Conservation (phyloP, 2,329 filamentous ascomycete species). For the Stagonosporopsis cucurbitacearum region DNA sequence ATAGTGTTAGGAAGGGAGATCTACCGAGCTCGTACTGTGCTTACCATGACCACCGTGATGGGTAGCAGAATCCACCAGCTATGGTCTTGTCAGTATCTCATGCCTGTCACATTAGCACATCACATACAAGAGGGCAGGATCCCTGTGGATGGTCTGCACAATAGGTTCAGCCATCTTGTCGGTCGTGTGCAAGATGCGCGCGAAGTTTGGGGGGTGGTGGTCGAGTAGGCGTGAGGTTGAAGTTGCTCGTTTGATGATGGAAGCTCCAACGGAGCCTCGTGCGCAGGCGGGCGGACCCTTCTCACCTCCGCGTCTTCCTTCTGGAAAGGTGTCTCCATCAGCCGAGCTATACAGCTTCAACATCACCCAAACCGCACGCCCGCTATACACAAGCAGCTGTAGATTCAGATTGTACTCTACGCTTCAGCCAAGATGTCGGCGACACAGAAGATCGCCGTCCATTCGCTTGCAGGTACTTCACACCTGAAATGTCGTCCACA, state of each 20-base stretch:
- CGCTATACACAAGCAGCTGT: neutral
- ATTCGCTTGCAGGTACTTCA: constrained; percentile 67
- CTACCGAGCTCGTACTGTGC: constrained; percentile 4
- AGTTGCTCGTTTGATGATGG: constrained; percentile 27
- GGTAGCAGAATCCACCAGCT: constrained; percentile 99
- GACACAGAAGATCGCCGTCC: constrained; percentile 65
- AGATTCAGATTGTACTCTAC: neutral
- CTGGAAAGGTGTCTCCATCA: constrained; percentile 47
- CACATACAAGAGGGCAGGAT: constrained; percentile 94
- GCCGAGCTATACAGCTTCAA: constrained; percentile 22
- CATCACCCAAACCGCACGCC: constrained; percentile 13
- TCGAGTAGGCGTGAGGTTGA: constrained; percentile 26
- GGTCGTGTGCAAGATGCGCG: constrained; percentile 25
- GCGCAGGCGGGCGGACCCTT: constrained; percentile 40
- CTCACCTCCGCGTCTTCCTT: constrained; percentile 38
- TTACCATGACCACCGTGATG: constrained; percentile 95
- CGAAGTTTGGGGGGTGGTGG: constrained; percentile 19
- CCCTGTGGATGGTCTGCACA: constrained; percentile 95
- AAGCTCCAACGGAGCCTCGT: constrained; percentile 37
- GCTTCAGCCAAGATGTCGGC: constrained; percentile 39
- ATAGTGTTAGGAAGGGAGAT: constrained; percentile 17
- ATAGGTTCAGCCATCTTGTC: constrained; percentile 78
- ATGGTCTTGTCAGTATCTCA: constrained; percentile 32
- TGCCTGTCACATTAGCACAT: neutral
- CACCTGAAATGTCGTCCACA: neutral